A percentile compares a stretch with the other conserved stretches of the same genome.
phyloP scores from a whole-genome alignment of 805 yeast genomes.

The Yamadazyma kitorensis region DNA sequence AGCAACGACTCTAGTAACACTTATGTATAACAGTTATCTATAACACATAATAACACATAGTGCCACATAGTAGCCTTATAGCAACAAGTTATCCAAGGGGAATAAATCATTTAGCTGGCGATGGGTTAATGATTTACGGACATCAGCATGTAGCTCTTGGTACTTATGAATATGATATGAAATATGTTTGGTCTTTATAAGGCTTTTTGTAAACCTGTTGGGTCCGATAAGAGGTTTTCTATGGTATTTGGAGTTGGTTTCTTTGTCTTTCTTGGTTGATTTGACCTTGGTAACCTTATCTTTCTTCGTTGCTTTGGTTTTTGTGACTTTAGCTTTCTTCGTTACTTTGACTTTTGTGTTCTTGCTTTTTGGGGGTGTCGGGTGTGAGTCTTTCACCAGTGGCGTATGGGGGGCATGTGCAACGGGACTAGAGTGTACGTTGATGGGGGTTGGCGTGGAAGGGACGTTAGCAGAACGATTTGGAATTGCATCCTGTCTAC shows the following conservation, averaged over 20 bases:
- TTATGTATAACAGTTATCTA: no score
- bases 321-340: no score
- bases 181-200: conserved; percentile 7
- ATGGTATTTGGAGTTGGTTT: background rate
- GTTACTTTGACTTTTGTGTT: no score
- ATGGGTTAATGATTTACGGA: conserved; percentile 9
- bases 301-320: background rate
- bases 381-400: no score
- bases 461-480: no score
- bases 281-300: background rate
- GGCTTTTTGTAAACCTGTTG: conserved; percentile 1
- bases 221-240: background rate
- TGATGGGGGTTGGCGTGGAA: no score
- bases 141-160: conserved; percentile 7
- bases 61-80: conserved; percentile 1
- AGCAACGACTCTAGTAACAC: no score
- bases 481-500: no score
- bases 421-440: no score
- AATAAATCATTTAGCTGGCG: conserved; percentile 9
- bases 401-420: no score
- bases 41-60: no score
- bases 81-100: conserved; percentile 3
- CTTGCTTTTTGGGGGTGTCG: no score
- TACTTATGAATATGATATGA: conserved; percentile 6
- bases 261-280: background rate